These are phyloP conservation scores for Melanogaster broomeanus DNA, from an alignment of 768 basidiomycete genomes.

Conservation along the genomic window DNA sequence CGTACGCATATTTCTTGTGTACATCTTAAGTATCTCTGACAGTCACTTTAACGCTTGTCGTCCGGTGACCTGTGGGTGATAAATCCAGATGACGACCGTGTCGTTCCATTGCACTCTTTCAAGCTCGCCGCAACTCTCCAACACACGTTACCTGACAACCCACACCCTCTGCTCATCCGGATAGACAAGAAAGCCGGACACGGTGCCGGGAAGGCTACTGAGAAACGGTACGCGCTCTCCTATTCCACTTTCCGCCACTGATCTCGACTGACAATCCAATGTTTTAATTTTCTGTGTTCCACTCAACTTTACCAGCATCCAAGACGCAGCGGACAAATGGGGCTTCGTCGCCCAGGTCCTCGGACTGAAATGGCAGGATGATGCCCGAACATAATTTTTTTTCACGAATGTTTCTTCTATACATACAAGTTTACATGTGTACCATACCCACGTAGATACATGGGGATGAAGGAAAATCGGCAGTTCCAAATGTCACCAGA, in stretches of 20 bases:
- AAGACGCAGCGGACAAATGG: conserved; percentile 77
- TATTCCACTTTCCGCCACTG: background rate
- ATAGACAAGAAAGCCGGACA: conserved; percentile 83
- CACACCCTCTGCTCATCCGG: conserved; percentile 71
- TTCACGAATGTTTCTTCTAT: background rate
- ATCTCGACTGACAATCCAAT: conserved; percentile 14
- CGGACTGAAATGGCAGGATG: conserved; percentile 44
- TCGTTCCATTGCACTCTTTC: conserved; percentile 86
- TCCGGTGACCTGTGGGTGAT: background rate
- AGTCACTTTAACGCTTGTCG: background rate
- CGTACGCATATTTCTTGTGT: conserved; percentile 47
- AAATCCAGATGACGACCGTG: conserved; percentile 75
- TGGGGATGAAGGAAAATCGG: too few species aligned
- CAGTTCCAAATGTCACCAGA: too few species aligned
- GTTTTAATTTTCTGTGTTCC: conserved; percentile 1
- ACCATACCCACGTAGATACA: too few species aligned
- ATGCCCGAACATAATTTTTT: conserved; percentile 6
- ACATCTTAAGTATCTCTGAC: conserved; percentile 2
- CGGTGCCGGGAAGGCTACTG: conserved; percentile 78
- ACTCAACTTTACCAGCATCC: conserved; percentile 53
- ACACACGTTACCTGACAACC: conserved; percentile 61
- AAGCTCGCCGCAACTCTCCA: conserved; percentile 82
- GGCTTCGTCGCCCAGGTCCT: conserved; percentile 72
- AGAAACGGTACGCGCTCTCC: conserved; percentile 49
- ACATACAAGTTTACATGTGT: background rate